phyloP scores from a whole-genome alignment of 2,329 filamentous ascomycete species.

The Triangularia setosa region DNA sequence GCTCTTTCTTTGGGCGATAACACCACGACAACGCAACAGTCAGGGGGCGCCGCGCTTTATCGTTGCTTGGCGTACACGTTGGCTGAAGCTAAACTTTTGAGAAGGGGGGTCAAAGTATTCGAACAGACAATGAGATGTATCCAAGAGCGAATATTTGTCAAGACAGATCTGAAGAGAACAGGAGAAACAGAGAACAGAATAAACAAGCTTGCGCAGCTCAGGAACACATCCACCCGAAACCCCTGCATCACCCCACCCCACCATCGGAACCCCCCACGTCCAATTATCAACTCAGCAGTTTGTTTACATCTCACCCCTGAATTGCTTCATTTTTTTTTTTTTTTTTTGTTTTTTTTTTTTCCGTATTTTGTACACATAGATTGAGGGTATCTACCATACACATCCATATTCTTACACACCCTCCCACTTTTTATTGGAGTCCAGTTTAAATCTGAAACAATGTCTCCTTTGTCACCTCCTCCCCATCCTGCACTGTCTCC shows the following conservation, averaged over 20 bases:
- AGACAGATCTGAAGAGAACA: background rate
- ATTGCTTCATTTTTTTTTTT: background rate
- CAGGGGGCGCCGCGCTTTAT: background rate
- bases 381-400: slow-evolving; percentile 19
- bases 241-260: slow-evolving; percentile 10
- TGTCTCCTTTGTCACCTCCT: slow-evolving; percentile 12
- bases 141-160: background rate
- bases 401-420: slow-evolving; percentile 1
- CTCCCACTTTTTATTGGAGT: background rate
- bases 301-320: slow-evolving; percentile 9
- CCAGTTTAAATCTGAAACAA: background rate
- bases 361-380: background rate
- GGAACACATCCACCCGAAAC: background rate
- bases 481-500: background rate
- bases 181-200: background rate
- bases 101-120: background rate
- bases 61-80: background rate
- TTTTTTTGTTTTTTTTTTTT: background rate
- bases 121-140: background rate
- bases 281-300: slow-evolving; percentile 1
- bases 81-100: background rate
- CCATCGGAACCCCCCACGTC: background rate
- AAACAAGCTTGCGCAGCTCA: background rate
- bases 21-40: background rate
- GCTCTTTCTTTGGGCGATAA: background rate